Percentiles rank a stretch among this genome's conserved stretches.
Evolutionary conservation across 2,329 filamentous ascomycete species (phyloP).

Genomic region (Fusarium beomiforme): DNA sequence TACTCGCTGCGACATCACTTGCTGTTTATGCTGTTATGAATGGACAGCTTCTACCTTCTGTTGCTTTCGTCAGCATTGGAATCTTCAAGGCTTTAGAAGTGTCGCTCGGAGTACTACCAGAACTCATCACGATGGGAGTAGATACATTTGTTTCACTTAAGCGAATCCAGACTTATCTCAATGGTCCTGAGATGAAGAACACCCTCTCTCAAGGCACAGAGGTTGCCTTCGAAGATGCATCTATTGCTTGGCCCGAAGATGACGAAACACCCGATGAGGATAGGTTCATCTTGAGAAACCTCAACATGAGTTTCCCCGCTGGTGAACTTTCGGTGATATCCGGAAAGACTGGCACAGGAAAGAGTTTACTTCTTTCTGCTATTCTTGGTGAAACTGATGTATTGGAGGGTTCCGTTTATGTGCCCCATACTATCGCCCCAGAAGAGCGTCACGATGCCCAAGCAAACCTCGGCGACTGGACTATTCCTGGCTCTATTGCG

Average conservation of each 20-base stretch:
- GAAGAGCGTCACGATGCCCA: slow-evolving; percentile 68
- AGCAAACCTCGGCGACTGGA: slow-evolving; percentile 73
- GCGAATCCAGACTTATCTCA: slow-evolving; percentile 77
- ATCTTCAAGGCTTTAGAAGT: slow-evolving; percentile 80
- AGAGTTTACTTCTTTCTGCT: slow-evolving; percentile 77
- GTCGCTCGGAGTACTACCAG: slow-evolving; percentile 75
- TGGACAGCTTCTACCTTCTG: slow-evolving; percentile 72
- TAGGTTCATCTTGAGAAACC: slow-evolving; percentile 71
- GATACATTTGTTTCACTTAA: slow-evolving; percentile 79
- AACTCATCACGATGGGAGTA: slow-evolving; percentile 74
- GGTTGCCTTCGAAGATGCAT: slow-evolving; percentile 73
- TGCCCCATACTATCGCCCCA: slow-evolving; percentile 60
- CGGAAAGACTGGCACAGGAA: slow-evolving; percentile 81
- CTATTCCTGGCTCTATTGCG: slow-evolving; percentile 74
- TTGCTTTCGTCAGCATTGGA: slow-evolving; percentile 82
- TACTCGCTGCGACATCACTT: slow-evolving; percentile 77
- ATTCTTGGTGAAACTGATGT: slow-evolving; percentile 81
- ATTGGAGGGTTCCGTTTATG: slow-evolving; percentile 68
- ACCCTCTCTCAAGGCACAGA: slow-evolving; percentile 65
- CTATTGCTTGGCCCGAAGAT: slow-evolving; percentile 80
- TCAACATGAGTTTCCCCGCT: slow-evolving; percentile 73
- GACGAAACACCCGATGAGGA: slow-evolving; percentile 64
- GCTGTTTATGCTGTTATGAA: slow-evolving; percentile 73
- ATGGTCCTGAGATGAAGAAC: slow-evolving; percentile 70
- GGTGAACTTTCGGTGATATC: slow-evolving; percentile 79